These are phyloP conservation scores for Rhodomyrtus tomentosa DNA, from an alignment of 345 rosid species.

Conservation along the genomic window DNA sequence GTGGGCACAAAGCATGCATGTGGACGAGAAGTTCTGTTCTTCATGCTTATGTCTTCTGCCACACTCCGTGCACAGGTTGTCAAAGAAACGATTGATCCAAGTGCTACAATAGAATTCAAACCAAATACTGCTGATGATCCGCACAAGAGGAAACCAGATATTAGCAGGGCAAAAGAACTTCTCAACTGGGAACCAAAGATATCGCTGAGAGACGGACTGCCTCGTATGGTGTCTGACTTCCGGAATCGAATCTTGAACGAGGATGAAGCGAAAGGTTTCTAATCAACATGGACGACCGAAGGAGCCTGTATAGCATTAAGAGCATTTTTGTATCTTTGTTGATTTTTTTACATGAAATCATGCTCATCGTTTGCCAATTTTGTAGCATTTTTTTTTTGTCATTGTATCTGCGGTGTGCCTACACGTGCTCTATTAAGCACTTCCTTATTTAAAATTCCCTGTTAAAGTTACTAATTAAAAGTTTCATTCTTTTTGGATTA, in stretches of 20 bases:
- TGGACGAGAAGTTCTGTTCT: not conserved
- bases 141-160: constrained; percentile 91
- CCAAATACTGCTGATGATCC: constrained; percentile 97
- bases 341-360: constrained; percentile 1
- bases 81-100: constrained; percentile 85
- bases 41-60: not conserved
- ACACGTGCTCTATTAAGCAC: not conserved
- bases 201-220: constrained; percentile 71
- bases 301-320: constrained; percentile 30
- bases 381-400: not conserved
- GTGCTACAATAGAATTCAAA: constrained; percentile 79
- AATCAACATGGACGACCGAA: not conserved
- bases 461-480: not conserved
- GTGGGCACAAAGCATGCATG: not conserved
- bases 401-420: not conserved
- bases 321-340: constrained; percentile 11
- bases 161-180: constrained; percentile 77
- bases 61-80: constrained; percentile 40
- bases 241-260: constrained; percentile 75
- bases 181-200: constrained; percentile 94
- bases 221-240: constrained; percentile 91
- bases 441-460: not conserved
- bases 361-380: not conserved
- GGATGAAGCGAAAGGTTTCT: constrained; percentile 65
- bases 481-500: not conserved